These are phyloP conservation scores for Teratosphaeria viscida DNA, from an alignment of 2,329 filamentous ascomycete genomes.

Conservation along the genomic window DNA sequence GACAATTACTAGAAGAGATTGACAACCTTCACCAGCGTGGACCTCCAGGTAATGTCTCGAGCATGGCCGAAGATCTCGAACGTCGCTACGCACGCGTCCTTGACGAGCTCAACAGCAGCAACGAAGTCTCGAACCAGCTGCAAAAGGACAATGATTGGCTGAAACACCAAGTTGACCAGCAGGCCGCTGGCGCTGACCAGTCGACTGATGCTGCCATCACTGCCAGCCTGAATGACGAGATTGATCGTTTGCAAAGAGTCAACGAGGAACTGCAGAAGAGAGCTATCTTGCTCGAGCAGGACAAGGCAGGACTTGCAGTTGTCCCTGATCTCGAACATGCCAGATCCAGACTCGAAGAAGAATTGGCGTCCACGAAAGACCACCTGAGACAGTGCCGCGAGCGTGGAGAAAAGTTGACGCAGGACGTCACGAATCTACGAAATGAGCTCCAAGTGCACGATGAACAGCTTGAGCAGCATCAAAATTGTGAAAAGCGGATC, in stretches of 20 bases:
- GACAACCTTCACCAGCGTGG: not conserved
- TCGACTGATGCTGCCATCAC: not conserved
- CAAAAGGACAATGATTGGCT: not conserved
- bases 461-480: not conserved
- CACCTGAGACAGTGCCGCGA: not conserved
- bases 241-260: not conserved
- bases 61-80: not conserved
- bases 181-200: not conserved
- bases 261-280: not conserved
- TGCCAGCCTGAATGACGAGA: not conserved
- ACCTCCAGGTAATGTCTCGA: not conserved
- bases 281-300: not conserved
- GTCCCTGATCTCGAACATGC: not conserved
- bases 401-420: not conserved
- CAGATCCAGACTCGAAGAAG: not conserved
- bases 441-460: not conserved
- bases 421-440: not conserved
- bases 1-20: not conserved
- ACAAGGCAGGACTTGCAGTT: not conserved
- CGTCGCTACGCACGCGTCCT: not conserved
- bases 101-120: not conserved
- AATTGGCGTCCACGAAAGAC: not conserved
- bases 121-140: not conserved
- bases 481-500: not conserved
- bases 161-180: not conserved